Evolutionary conservation across 2,329 filamentous ascomycete genomes (phyloP).

Genomic region (Phyllosticta ampelicida): DNA sequence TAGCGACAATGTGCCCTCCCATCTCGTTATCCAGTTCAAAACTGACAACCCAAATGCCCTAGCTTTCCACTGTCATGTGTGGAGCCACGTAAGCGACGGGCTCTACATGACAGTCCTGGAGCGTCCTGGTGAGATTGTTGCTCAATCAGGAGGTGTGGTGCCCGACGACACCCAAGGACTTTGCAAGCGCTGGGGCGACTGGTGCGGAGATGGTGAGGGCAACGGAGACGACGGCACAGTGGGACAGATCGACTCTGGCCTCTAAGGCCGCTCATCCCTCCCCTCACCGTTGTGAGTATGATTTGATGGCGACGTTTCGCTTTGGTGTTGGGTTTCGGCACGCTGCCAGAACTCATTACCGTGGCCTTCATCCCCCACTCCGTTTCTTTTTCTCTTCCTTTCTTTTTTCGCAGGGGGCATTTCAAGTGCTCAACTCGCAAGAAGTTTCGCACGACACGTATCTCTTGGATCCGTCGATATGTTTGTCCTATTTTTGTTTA

Average conservation of each 20-base stretch:
- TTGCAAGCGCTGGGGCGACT: neutral
- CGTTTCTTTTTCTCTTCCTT: too few relatives aligned
- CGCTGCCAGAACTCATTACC: neutral
- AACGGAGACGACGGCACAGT: neutral
- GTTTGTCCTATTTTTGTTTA: neutral
- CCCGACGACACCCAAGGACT: neutral
- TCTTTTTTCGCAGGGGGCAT: neutral
- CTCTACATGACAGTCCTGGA: neutral
- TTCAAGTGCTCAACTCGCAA: neutral
- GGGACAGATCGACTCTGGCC: neutral
- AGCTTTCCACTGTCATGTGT: slow-evolving; percentile 26
- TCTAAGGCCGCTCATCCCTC: neutral
- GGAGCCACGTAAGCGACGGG: slow-evolving; percentile 19
- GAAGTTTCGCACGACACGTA: too few relatives aligned
- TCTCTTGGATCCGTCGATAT: too few relatives aligned
- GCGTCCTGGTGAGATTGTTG: neutral
- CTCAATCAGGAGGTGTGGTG: neutral
- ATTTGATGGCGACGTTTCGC: neutral
- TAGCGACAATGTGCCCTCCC: neutral
- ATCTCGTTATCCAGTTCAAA: slow-evolving; percentile 25
- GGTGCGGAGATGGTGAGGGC: neutral
- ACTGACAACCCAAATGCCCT: slow-evolving; percentile 28
- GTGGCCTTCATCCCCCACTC: neutral
- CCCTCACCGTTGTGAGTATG: neutral
- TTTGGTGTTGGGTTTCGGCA: neutral